Base-by-base conservation (phyloP, 768 basidiomycete genomes). In the Russula sp. region DNA sequence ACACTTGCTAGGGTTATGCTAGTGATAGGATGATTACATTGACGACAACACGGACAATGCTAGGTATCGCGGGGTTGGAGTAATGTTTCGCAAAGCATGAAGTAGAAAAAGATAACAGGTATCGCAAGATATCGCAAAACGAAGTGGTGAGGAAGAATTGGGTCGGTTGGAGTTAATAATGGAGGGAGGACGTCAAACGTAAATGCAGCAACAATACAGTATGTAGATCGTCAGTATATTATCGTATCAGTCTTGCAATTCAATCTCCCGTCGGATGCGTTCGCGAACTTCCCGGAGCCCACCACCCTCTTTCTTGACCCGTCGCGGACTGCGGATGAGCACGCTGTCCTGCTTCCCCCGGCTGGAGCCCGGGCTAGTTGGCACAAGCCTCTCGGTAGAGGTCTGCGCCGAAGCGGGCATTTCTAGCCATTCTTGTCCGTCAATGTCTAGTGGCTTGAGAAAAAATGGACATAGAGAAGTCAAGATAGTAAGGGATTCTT, bases 281-380 rank as follows among this genome's bases (percentile, higher is more conserved):
- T 93, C 91, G 61, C 90, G 77, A 37, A 92, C 90, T 71, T 89
- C 83, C 44, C 91, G 80, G 68, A 93, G 77, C 0, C 90, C 89
- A 37, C 89, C 87, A 6, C 76, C 80, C 69, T 91, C 88, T 32
- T 78, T 79, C 70, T 84, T 87, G 40, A 93, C 85, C 63, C 82
- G 77, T 60, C 82, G 82, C 7, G 91, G 91, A 72, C 90, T 92
- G 52, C 89, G 79, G 32, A 78, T 84, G 16, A 84, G 73, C 20
- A 91, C 68, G 66, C 84, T 88, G 59, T 86, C 82, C 58, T 82
- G 72, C 68, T 80, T 83, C n/a, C 74, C 72, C 57, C 70, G 72
- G 65, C 66, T 67, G 14, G 59, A 77, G 70, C 81, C 79, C 4
- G 86, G 84, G 63, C 84, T 84, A 4, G 77, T 69, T 3, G 81